Base-by-base conservation (phyloP, 179 eudicot species). In the Pouteria campechiana region DNA sequence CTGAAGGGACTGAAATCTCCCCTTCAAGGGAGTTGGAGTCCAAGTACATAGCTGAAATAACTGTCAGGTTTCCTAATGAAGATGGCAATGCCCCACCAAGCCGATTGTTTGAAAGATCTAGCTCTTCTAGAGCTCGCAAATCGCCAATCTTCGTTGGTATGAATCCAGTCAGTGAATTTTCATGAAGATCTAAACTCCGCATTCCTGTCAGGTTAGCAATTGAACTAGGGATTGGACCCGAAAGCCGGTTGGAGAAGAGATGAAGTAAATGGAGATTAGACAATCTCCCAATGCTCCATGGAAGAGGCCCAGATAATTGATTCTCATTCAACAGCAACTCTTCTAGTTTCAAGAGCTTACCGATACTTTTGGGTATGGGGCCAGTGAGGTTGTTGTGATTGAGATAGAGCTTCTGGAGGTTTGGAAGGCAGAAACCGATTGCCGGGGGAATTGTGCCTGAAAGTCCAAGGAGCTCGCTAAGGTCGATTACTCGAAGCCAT, bases 1-100 rank as follows among this genome's bases (percentile, higher is more conserved):
- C 48, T 33, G 48, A 34, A 9, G 73, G 77, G 32, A 64, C 75
- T 33, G 70, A 68, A 30, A 82, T 78, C 15, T 59, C 74, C 8
- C 87, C 87, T 20, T 60, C 65, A 10, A 81, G 76, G 12, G 30
- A 54, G 59, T 77, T 81, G 54, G 46, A 47, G 30, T 68, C 48
- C 9, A 77, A 54, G 50, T 44, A 61, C 4, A 63, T 35, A 9
- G 31, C 23, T 6, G 63, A 24, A 42, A 80, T 42, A 62, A 50
- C 41, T 16, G 48, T 64, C 46, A 77, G 44, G 32, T 57, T 63
- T 21, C 56, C 56, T 22, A 70, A 23, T 2, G 81, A 75, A 49
- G 25, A 30, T 1, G 93, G 79, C 25, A 75, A 65, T 16, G 15
- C 41, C 35, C 81, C 83, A 0, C 31, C 43, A 7, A 78, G 44